These are phyloP conservation scores for Alternaria angustiovoidea DNA, from an alignment of 2,329 filamentous ascomycete species.

Conservation along the genomic window DNA sequence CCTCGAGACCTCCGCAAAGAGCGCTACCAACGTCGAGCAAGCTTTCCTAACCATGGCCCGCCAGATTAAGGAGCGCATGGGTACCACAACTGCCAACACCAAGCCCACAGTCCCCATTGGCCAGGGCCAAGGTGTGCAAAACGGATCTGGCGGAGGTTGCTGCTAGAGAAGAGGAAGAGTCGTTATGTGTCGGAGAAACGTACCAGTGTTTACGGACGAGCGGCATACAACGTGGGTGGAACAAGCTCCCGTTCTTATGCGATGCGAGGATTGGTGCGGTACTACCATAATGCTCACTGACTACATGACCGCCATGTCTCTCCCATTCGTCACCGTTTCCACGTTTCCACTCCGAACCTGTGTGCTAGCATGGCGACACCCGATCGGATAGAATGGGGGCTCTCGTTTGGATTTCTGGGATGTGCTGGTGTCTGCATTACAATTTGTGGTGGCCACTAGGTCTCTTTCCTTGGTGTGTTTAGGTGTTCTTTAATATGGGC, in stretches of 20 bases:
- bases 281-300: conserved; percentile 41
- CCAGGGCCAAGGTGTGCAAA: conserved; percentile 91
- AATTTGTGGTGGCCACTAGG: conserved; percentile 43
- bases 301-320: conserved; percentile 28
- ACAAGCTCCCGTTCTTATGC: conserved; percentile 30
- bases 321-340: conserved; percentile 28
- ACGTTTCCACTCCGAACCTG: conserved; percentile 22
- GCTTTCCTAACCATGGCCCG: conserved; percentile 99
- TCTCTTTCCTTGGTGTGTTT: conserved; percentile 29
- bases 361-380: conserved; percentile 39
- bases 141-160: conserved; percentile 84
- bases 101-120: conserved; percentile 98
- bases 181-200: conserved; percentile 19
- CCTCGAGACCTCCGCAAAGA: conserved; percentile 99
- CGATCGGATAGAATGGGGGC: conserved; percentile 36
- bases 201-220: conserved; percentile 25
- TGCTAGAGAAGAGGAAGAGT: conserved; percentile 68
- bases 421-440: conserved; percentile 32
- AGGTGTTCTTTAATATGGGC: conserved; percentile 39
- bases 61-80: conserved; percentile 99
- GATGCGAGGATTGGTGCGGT: conserved; percentile 32
- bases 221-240: conserved; percentile 41
- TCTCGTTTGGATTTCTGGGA: conserved; percentile 42
- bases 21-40: conserved; percentile 99
- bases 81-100: conserved; percentile 95